phyloP scores from a whole-genome alignment of 257 asterid species.

The Voacanga thouarsii region DNA sequence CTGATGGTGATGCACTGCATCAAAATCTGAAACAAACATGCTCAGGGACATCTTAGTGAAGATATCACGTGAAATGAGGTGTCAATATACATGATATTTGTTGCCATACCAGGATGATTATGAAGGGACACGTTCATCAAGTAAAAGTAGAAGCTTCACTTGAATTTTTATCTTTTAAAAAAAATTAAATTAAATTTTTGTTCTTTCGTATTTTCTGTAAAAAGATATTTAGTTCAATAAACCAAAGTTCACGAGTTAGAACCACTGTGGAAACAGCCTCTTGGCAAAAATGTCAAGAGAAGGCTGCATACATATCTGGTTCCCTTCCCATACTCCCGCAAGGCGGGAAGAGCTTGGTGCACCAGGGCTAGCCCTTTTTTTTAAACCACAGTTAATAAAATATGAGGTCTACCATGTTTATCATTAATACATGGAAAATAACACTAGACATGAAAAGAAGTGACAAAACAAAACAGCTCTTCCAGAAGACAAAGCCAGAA shows the following conservation, averaged over 20 bases:
- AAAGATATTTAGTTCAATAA: background rate
- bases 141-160: background rate
- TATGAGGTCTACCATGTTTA: no score
- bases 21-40: slow-evolving; percentile 1
- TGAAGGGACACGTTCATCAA: background rate
- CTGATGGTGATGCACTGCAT: background rate
- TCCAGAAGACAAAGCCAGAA: background rate
- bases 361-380: no score
- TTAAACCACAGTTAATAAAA: background rate
- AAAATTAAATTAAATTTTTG: background rate
- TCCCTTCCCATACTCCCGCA: no score
- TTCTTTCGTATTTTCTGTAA: background rate
- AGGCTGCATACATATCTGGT: no score
- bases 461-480: background rate
- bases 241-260: no score
- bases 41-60: background rate
- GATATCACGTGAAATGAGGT: background rate
- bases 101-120: background rate
- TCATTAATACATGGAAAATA: background rate
- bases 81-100: background rate
- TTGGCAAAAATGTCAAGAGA: no score
- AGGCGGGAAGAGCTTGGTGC: no score
- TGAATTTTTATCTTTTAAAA: background rate
- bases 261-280: no score
- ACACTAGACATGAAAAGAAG: background rate